A percentile compares a stretch with the other conserved stretches of the same genome.
These are phyloP conservation scores for Malus fusca DNA, from an alignment of 306 rosid species.

Conservation along the genomic window DNA sequence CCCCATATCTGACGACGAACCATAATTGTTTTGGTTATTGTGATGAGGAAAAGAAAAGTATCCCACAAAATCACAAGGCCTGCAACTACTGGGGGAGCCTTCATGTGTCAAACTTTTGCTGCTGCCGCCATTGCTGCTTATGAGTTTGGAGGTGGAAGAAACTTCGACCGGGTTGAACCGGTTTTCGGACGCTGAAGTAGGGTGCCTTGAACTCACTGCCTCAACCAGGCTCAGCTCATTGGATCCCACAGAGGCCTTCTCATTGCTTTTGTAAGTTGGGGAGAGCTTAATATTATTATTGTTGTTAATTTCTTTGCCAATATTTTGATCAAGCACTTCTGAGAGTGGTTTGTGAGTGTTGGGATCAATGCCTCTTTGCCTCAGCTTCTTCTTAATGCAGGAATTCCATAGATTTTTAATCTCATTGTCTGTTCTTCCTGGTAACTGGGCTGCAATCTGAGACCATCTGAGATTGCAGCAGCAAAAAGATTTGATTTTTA, in stretches of 20 bases:
- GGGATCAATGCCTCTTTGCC: slow-evolving; percentile 88
- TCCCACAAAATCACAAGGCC: slow-evolving; percentile 42
- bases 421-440: slow-evolving; percentile 93
- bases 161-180: slow-evolving; percentile 31
- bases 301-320: slow-evolving; percentile 16
- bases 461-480: slow-evolving; percentile 60
- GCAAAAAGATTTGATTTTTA: neutral
- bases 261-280: slow-evolving; percentile 28
- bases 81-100: slow-evolving; percentile 33
- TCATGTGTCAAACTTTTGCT: slow-evolving; percentile 28
- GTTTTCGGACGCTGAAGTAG: slow-evolving; percentile 5
- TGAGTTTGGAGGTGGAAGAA: slow-evolving; percentile 24
- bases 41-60: slow-evolving; percentile 51
- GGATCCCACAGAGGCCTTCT: slow-evolving; percentile 47
- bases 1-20: slow-evolving; percentile 23
- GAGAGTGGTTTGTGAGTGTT: slow-evolving; percentile 72
- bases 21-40: slow-evolving; percentile 28
- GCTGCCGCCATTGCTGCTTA: slow-evolving; percentile 11
- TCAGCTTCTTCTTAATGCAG: slow-evolving; percentile 83
- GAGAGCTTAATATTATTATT: neutral
- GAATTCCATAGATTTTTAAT: slow-evolving; percentile 92
- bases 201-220: slow-evolving; percentile 19
- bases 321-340: slow-evolving; percentile 21
- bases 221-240: slow-evolving; percentile 30
- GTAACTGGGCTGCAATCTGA: slow-evolving; percentile 87